Evolutionary conservation across 108 stramenopile genomes (phyloP).

Genomic region (Mayamaea pseudoterrestris): DNA sequence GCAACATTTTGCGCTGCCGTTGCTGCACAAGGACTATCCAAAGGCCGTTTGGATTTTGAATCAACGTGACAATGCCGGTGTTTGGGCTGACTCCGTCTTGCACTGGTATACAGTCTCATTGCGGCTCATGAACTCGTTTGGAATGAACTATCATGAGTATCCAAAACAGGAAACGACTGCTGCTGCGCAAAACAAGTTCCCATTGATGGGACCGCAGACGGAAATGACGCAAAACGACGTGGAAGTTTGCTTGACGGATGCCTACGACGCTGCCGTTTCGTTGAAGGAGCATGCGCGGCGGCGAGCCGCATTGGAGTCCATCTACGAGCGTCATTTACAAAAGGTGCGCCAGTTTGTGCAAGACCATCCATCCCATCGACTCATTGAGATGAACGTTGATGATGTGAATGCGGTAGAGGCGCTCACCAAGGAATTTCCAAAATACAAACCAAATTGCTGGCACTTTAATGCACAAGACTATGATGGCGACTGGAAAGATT

Average conservation of each 20-base stretch:
- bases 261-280: not conserved
- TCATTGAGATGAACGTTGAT: conserved; percentile 21
- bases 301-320: conserved; percentile 5
- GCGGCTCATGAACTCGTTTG: conserved; percentile 15
- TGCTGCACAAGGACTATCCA: conserved; percentile 19
- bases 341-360: conserved; percentile 15
- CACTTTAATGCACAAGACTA: conserved; percentile 4
- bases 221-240: not conserved
- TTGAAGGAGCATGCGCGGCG: conserved; percentile 1
- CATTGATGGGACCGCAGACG: not conserved
- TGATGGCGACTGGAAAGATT: conserved; percentile 16
- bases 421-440: conserved; percentile 2
- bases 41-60: conserved; percentile 23
- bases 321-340: conserved; percentile 17
- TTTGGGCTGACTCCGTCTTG: conserved; percentile 19
- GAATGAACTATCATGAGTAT: conserved; percentile 1
- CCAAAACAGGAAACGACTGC: too few relatives aligned
- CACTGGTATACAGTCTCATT: conserved; percentile 21
- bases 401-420: conserved; percentile 2
- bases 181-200: too few relatives aligned
- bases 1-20: conserved; percentile 24
- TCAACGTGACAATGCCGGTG: conserved; percentile 1
- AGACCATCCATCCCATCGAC: conserved; percentile 4
- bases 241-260: not conserved
- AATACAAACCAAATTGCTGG: conserved; percentile 11